Conservation (phyloP, 352 stramenopile species). For the Thraustotheca clavata region DNA sequence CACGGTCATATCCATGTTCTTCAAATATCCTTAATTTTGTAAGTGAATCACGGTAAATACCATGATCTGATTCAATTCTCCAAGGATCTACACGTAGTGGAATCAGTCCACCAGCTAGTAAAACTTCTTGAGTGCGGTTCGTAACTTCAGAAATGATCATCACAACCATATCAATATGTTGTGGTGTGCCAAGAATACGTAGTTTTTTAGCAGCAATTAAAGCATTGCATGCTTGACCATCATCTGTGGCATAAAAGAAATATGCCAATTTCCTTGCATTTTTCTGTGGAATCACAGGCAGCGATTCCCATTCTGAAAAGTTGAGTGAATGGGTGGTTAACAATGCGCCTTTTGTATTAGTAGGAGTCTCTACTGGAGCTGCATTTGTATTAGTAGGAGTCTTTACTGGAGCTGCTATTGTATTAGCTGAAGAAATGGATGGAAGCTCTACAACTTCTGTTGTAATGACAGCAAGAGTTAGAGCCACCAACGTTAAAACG, state of each 20-base stretch:
- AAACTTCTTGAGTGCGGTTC: constrained; percentile 1
- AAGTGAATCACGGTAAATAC: constrained; percentile 24
- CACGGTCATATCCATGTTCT: constrained; percentile 30
- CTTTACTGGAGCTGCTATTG: no score
- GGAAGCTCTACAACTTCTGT: no score
- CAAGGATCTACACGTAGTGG: constrained; percentile 24
- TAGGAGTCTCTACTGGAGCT: no score
- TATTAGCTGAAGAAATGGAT: no score
- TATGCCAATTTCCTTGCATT: no score
- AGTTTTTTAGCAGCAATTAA: constrained; percentile 24
- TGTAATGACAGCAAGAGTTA: no score
- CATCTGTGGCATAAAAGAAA: constrained; percentile 30
- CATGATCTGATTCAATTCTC: neutral
- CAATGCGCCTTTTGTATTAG: no score
- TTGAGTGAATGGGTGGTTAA: no score
- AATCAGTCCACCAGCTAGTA: neutral
- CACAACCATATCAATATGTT: constrained; percentile 25
- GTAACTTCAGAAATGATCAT: constrained; percentile 21
- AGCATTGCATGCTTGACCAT: constrained; percentile 24
- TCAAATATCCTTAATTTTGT: constrained; percentile 31
- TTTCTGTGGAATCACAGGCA: no score
- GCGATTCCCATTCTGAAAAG: no score
- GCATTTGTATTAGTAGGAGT: no score
- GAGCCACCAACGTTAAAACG: no score
- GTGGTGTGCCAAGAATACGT: neutral